Base-by-base conservation (phyloP, 331 rosid genomes). In the Pyrus hybrid region DNA sequence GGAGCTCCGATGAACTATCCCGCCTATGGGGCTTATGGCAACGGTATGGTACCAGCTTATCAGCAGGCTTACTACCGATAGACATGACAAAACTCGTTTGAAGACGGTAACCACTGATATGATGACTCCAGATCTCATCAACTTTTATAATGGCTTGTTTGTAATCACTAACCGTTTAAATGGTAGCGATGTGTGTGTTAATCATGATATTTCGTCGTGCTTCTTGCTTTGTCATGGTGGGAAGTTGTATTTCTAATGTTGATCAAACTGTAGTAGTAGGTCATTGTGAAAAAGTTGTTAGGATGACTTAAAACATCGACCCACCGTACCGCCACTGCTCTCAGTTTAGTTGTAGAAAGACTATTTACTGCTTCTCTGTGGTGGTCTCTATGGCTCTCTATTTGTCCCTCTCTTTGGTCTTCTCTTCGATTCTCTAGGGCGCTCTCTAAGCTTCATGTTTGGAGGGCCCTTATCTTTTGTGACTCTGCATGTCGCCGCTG, bases 1-100 rank as follows among this genome's bases (percentile, higher is more conserved):
- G 83, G 88, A 2, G 87, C 93, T 63, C 97, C 97, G 49, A 89
- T 95, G 97, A 89, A 82, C 56, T 92, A 95, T 84, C 91, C 99
- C 76, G 93, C 93, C 22, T 94, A 94, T 23, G 87, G 88, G 49
- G 93, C 88, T 79, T 95, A 95, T 77, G 99, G 91, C 29, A 91
- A 88, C 77, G 92, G 95, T 54, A 76, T 94, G 95, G 91, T 96
- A 74, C 92, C 95, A 76, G 85, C 95, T 87, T 95, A 95, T 92
- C 97, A 94, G 93, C 99, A 89, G 91, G 99, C 99, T 87, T 95
- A 95, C 97, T 92, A 95, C 97, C 95, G 97, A 89, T 95, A 90
- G 96, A 87, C 75, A 79, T 86, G 90, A 89, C 90, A 76, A 22
- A 22, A 74, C 90, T 80, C 82, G 43, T 20, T 61, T 73, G 86